phyloP scores from a whole-genome alignment of 2,329 filamentous ascomycete species.

The Kalmusia sp. region DNA sequence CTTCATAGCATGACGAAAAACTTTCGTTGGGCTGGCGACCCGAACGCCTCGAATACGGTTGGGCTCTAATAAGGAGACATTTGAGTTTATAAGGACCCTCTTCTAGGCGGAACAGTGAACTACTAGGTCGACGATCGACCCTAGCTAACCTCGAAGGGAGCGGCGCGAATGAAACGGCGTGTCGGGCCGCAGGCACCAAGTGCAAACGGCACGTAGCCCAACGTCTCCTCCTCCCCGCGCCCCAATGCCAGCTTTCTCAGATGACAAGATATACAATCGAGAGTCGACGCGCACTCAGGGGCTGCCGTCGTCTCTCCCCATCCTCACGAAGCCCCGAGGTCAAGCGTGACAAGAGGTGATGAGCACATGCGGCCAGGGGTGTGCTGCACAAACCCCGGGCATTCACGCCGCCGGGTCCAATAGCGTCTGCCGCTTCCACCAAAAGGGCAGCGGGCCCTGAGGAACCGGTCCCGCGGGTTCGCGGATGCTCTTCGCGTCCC shows the following conservation, averaged over 20 bases:
- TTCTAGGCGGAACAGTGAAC: neutral
- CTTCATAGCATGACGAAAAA: too few species aligned
- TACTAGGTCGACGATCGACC: neutral
- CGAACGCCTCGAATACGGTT: too few species aligned
- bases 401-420: conserved; percentile 15
- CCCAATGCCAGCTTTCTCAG: too few species aligned
- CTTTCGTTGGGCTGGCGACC: too few species aligned
- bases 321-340: neutral
- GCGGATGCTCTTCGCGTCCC: conserved; percentile 1
- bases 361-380: conserved; percentile 14
- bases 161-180: neutral
- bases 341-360: conserved; percentile 12
- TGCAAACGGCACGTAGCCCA: neutral
- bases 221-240: too few species aligned
- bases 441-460: conserved; percentile 3
- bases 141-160: neutral
- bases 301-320: neutral
- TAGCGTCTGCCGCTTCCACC: conserved; percentile 3
- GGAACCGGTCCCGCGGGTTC: conserved; percentile 1
- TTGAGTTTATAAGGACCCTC: neutral
- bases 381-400: conserved; percentile 19
- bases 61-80: too few species aligned
- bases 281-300: neutral
- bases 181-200: neutral
- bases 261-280: neutral